These are phyloP conservation scores for Dianthus caryophyllus DNA, from an alignment of 148 eudicot species.

Conservation along the genomic window DNA sequence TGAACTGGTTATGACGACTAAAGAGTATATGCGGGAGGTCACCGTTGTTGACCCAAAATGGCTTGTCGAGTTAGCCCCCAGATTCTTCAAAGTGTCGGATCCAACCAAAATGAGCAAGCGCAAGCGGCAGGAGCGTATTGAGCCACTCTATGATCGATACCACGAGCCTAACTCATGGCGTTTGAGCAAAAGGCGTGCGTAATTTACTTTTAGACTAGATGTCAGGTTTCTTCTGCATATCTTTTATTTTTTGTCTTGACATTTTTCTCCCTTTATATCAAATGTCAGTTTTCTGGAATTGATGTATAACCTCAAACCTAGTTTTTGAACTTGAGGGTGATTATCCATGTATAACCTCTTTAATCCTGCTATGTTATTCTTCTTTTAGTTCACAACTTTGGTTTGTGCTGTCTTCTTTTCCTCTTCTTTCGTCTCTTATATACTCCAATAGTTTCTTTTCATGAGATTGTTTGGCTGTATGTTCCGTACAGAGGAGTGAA, in stretches of 20 bases:
- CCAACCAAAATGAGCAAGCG: slow-evolving; percentile 96
- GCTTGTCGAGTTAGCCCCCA: slow-evolving; percentile 87
- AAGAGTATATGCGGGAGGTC: slow-evolving; percentile 94
- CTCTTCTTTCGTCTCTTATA: not conserved
- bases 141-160: slow-evolving; percentile 90
- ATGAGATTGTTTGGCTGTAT: not conserved
- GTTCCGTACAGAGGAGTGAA: slow-evolving; percentile 18
- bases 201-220: slow-evolving; percentile 11
- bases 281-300: not conserved
- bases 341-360: not conserved
- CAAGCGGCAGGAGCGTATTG: slow-evolving; percentile 91
- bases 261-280: not conserved
- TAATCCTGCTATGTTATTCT: not conserved
- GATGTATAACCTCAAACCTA: too few relatives aligned
- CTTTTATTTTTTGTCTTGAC: not conserved
- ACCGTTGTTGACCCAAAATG: slow-evolving; percentile 82
- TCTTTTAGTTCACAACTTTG: not conserved
- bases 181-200: slow-evolving; percentile 87
- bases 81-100: slow-evolving; percentile 87
- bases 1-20: slow-evolving; percentile 95
- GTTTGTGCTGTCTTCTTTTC: not conserved
- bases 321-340: not conserved
- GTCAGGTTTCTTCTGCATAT: slow-evolving; percentile 6
- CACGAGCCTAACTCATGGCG: slow-evolving; percentile 98
- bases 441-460: not conserved